phyloP scores from a whole-genome alignment of 495 filamentous ascomycete genomes.

The Collariella sp. region DNA sequence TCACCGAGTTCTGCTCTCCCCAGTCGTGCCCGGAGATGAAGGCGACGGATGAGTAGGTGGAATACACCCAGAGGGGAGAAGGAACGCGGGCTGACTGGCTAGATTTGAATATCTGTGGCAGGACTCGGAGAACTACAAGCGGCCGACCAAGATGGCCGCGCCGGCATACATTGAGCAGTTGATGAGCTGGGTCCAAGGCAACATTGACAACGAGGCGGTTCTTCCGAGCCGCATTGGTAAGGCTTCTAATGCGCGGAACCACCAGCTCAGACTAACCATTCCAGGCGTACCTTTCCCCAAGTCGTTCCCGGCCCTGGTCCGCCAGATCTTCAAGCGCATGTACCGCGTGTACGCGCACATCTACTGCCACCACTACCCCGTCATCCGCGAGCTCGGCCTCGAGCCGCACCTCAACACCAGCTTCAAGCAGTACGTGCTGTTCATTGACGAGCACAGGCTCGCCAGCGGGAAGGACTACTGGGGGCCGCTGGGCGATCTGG shows the following conservation, averaged over 20 bases:
- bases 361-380: slow-evolving; percentile 98
- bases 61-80: not conserved
- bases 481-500: slow-evolving; percentile 92
- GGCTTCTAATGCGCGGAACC: slow-evolving; percentile 1
- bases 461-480: slow-evolving; percentile 94
- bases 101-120: slow-evolving; percentile 99
- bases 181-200: slow-evolving; percentile 92
- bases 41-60: slow-evolving; percentile 84
- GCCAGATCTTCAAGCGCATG: slow-evolving; percentile 95
- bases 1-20: slow-evolving; percentile 97
- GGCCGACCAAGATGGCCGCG: slow-evolving; percentile 95
- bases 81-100: slow-evolving; percentile 7
- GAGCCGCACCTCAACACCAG: slow-evolving; percentile 97
- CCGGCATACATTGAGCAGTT: slow-evolving; percentile 95
- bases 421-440: slow-evolving; percentile 98
- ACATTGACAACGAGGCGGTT: slow-evolving; percentile 91
- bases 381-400: slow-evolving; percentile 86
- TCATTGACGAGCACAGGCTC: slow-evolving; percentile 86
- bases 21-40: slow-evolving; percentile 98
- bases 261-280: not conserved
- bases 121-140: slow-evolving; percentile 84
- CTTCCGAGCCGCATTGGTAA: slow-evolving; percentile 86
- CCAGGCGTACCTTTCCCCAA: slow-evolving; percentile 92
- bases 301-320: slow-evolving; percentile 73
- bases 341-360: slow-evolving; percentile 99